A percentile compares a stretch with the other conserved stretches of the same genome.
phyloP scores from a whole-genome alignment of 2,329 filamentous ascomycete genomes.

The Emericellopsis atlantica region DNA sequence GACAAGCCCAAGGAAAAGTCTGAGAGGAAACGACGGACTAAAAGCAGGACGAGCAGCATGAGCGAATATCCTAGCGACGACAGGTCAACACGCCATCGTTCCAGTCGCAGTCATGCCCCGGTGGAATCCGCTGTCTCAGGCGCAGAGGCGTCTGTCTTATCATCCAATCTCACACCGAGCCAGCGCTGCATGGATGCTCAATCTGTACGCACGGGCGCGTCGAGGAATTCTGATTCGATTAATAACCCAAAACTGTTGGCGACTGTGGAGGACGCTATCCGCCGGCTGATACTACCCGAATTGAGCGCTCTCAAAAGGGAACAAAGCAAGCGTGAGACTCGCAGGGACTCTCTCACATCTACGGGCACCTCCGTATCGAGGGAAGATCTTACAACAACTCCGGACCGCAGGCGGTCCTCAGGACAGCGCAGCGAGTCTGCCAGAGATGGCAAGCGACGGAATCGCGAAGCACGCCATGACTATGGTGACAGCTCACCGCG shows the following conservation, averaged over 20 bases:
- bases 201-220: conserved; percentile 35
- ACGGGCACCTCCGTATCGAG: conserved; percentile 40
- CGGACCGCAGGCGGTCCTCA: conserved; percentile 48
- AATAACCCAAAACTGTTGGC: conserved; percentile 87
- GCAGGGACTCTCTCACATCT: conserved; percentile 50
- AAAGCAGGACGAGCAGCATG: conserved; percentile 35
- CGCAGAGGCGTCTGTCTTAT: conserved; percentile 40
- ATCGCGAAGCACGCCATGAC: conserved; percentile 42
- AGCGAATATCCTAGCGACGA: conserved; percentile 36
- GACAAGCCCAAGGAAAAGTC: conserved; percentile 32
- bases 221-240: conserved; percentile 54
- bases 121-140: conserved; percentile 39
- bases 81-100: conserved; percentile 33
- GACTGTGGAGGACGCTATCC: conserved; percentile 87
- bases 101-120: conserved; percentile 30
- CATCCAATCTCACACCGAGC: conserved; percentile 38
- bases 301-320: conserved; percentile 85
- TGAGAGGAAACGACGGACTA: conserved; percentile 33
- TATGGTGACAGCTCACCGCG: conserved; percentile 35
- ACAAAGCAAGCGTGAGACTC: conserved; percentile 64
- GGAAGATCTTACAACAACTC: conserved; percentile 37
- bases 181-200: conserved; percentile 44
- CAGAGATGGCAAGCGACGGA: conserved; percentile 38
- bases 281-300: conserved; percentile 80
- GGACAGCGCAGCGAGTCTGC: conserved; percentile 33